Conservation (phyloP, 257 asterid genomes). For the Solanum gracilifrons region DNA sequence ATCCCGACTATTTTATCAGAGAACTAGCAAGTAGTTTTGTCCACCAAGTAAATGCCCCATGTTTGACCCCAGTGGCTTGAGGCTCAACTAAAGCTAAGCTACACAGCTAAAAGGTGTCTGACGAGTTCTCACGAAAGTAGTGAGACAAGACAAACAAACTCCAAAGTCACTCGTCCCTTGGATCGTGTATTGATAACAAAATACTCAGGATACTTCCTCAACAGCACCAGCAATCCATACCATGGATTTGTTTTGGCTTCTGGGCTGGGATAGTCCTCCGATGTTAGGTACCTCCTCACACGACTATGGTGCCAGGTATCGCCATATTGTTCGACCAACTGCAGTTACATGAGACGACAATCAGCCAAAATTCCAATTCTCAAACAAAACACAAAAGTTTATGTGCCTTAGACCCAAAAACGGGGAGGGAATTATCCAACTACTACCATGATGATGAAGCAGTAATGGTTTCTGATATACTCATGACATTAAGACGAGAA, state of each 20-base stretch:
- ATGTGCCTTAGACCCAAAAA: not conserved
- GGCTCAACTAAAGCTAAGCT: not conserved
- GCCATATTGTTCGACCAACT: conserved; percentile 67
- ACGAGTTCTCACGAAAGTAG: conserved; percentile 40
- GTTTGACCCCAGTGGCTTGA: not conserved
- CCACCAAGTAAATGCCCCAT: not conserved
- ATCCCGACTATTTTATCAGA: not conserved
- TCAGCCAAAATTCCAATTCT: not conserved
- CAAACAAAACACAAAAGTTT: not conserved
- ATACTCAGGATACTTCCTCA: conserved; percentile 84
- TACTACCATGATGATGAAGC: not conserved
- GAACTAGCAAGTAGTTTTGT: not conserved
- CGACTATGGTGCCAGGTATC: conserved; percentile 83
- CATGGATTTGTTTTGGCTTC: conserved; percentile 80
- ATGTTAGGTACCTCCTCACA: conserved; percentile 68
- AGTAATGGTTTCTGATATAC: not conserved
- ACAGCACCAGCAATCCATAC: conserved; percentile 75
- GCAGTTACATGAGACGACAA: not conserved
- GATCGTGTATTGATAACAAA: conserved; percentile 85
- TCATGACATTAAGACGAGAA: not conserved
- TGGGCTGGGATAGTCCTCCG: conserved; percentile 52
- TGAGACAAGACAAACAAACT: conserved; percentile 88
- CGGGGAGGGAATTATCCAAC: not conserved
- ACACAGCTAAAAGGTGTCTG: not conserved
- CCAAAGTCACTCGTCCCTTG: conserved; percentile 57